Evolutionary conservation across 768 basidiomycete species (phyloP), one percentile per base, ranked within the genome.

Genomic region (Hemileccinum rubropunctum): DNA sequence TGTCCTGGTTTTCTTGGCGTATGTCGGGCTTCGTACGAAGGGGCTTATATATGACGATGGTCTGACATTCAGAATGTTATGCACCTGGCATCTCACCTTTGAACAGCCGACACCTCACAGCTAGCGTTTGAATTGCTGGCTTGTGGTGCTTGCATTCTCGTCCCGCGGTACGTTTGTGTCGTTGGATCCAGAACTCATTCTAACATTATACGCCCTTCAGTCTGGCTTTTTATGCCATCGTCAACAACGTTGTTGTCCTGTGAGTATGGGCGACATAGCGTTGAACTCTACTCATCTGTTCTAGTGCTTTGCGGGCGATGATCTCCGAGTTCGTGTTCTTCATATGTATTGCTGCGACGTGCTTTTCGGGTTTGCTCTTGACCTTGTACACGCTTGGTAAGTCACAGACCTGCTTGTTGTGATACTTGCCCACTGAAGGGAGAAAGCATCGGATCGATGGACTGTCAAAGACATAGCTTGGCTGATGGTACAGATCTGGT

Each of bases 401-500:
- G 62, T 49, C 26, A 20, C 28, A 2, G 28, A 6, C 11, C 39
- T 33, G 17, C 4, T 26, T 33, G 17, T 42, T 26, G 10, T 17
- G 10, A 27, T 41, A 14, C n/a, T 69, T 71, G 63, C 10, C 58
- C 50, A 58, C 60, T 59, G 17, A 64, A 42, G 13, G 37, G 33
- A 41, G 23, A 44, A 75, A 71, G 69, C 58, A 41, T 62, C 65
- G 39, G 56, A 52, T 33, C 52, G 27, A 30, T 67, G 67, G 67
- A 47, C 47, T 44, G 35, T 66, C 20, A 79, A 74, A 54, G 67
- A 75, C 12, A 91, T 91, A 43, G 79, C 85, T 0, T 93, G 90
- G 90, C 68, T 92, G 10, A 85, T 92, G 84, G 77, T 88, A 3
- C 85, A 91, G 51, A 89, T 92, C 27, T 91, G 90, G 88, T 90